phyloP scores from a whole-genome alignment of 2,329 filamentous ascomycete genomes.

The Cladosporium sp. region DNA sequence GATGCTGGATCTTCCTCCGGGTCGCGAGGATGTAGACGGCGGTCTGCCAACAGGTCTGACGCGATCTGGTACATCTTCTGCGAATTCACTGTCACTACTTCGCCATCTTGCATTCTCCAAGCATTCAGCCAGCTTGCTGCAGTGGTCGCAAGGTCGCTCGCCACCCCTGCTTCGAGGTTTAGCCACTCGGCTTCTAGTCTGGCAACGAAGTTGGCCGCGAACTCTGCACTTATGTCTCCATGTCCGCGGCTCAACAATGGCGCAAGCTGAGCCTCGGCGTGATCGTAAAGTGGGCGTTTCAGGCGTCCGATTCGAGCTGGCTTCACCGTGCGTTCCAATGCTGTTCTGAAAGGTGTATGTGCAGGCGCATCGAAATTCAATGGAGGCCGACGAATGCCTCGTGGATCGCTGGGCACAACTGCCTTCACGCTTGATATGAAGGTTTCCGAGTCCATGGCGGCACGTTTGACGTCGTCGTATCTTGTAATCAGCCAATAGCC shows the following conservation, averaged over 20 bases:
- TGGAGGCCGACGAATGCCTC: not conserved
- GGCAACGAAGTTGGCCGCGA: not conserved
- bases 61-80: not conserved
- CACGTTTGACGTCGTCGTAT: conserved; percentile 1
- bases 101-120: not conserved
- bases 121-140: conserved; percentile 1
- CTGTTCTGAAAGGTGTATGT: not conserved
- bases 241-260: not conserved
- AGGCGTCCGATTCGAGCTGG: not conserved
- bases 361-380: not conserved
- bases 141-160: not conserved
- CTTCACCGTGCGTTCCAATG: not conserved
- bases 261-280: not conserved
- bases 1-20: conserved; percentile 1
- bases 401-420: not conserved
- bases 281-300: not conserved
- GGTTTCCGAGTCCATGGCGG: not conserved
- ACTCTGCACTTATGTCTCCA: not conserved
- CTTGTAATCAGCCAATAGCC: not conserved
- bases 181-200: not conserved
- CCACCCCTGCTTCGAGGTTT: not conserved
- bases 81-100: not conserved
- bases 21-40: not conserved
- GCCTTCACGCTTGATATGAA: not conserved
- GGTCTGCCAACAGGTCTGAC: not conserved